Evolutionary conservation across 805 yeast species (phyloP), one percentile per base, ranked within the genome.

Genomic region (Suhomyces sp.): DNA sequence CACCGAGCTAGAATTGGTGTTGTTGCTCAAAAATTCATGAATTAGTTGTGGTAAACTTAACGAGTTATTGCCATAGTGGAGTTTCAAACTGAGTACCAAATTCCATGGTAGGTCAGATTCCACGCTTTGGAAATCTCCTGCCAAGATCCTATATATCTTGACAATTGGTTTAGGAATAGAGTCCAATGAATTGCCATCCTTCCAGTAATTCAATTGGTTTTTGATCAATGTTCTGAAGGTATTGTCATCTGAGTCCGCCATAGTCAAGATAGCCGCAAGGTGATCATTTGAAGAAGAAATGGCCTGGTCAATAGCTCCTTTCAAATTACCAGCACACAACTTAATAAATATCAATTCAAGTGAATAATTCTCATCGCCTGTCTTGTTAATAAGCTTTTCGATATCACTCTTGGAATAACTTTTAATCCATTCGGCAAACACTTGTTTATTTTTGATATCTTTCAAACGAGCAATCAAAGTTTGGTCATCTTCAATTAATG

Each of bases 121-220:
- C 15, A 78, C 68, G 4, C 72, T 68, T 3, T 69, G 64, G 22
- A 71, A 62, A 6, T 77, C 70, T 10, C 89, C 88, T 2, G 87
- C 73, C 15, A 92, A 71, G 4, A 92, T 67, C 55, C 82, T 82
- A 67, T 86, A 88, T 1, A 90, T 76, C 58, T 84, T 82, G 13
- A 82, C 63, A 19, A 89, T 67, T 2, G 79, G 70, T 0, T 50
- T 52, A 1, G 96, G 91, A 51, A 86, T 83, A 46, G 66, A 68
- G 27, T 63, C 65, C 29, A 73, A 51, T 4, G 71, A 69, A 4
- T 75, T 73, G 5, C 71, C 69, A 3, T 74, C 71, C 29, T 66
- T 66, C 97, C 97, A 92, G 38, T 79, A 81, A 2, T 72, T 69
- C 23, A 93, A 67, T 68, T 91, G 97, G 33, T 67, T 66, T 6